These are phyloP conservation scores for Ganoderma lingzhi DNA, from an alignment of 1,284 basidiomycete genomes.

Conservation along the genomic window DNA sequence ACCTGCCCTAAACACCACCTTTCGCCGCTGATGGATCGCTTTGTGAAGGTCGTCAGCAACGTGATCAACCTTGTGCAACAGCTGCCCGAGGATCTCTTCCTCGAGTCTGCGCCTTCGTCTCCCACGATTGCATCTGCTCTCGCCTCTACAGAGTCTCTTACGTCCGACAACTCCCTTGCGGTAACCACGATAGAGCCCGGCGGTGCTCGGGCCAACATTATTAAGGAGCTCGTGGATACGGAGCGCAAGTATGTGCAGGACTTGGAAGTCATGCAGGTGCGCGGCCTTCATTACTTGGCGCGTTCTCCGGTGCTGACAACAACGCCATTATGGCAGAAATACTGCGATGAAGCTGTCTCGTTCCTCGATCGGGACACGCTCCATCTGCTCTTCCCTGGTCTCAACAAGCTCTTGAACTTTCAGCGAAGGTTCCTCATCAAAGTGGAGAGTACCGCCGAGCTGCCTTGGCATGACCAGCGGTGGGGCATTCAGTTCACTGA, in stretches of 20 bases:
- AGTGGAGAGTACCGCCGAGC: conserved; percentile 86
- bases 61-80: conserved; percentile 88
- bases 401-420: conserved; percentile 96
- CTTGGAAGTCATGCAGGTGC: conserved; percentile 94
- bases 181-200: conserved; percentile 47
- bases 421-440: conserved; percentile 97
- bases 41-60: conserved; percentile 86
- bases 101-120: conserved; percentile 68
- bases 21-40: conserved; percentile 16
- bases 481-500: conserved; percentile 90
- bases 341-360: conserved; percentile 81
- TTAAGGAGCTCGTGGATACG: conserved; percentile 90
- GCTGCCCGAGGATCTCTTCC: conserved; percentile 78
- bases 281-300: conserved; percentile 36
- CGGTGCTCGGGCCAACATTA: conserved; percentile 65
- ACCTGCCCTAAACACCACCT: neutral
- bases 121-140: conserved; percentile 58
- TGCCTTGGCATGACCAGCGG: conserved; percentile 86
- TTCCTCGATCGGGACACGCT: conserved; percentile 94
- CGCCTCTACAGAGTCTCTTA: conserved; percentile 67
- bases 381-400: conserved; percentile 94
- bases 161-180: conserved; percentile 45
- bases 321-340: conserved; percentile 62
- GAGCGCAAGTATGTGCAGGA: conserved; percentile 99
- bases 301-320: conserved; percentile 24